Percentiles rank a stretch among this genome's conserved stretches.
Evolutionary conservation across 2,329 filamentous ascomycete species (phyloP).

Genomic region (Didymella segeticola): DNA sequence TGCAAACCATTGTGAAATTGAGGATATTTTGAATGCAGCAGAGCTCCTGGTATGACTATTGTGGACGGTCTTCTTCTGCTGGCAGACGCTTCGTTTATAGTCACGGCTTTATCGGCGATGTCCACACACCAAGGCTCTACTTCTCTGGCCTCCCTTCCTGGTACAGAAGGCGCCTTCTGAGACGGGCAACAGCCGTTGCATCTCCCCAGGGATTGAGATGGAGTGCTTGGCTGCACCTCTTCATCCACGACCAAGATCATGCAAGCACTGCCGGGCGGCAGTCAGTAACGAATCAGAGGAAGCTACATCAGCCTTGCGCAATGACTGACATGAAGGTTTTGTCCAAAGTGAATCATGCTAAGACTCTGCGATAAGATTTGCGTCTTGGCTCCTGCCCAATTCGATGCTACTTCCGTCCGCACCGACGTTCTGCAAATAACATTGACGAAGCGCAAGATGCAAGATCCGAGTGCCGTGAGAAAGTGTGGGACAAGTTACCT

Average conservation of each 20-base stretch:
- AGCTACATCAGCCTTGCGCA: not conserved
- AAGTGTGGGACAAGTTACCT: not conserved
- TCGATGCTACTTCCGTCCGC: slow-evolving; percentile 8
- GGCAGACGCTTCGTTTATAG: not conserved
- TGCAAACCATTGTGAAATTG: slow-evolving; percentile 5
- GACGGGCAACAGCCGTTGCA: slow-evolving; percentile 7
- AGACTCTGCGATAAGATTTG: slow-evolving; percentile 21
- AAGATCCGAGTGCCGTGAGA: too few species aligned
- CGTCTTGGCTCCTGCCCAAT: slow-evolving; percentile 19
- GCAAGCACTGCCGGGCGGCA: slow-evolving; percentile 14
- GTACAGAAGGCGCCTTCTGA: slow-evolving; percentile 12
- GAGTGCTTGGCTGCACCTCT: slow-evolving; percentile 6
- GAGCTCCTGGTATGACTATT: not conserved
- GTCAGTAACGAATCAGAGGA: slow-evolving; percentile 6
- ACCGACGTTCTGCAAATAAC: slow-evolving; percentile 7
- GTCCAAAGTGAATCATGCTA: slow-evolving; percentile 15
- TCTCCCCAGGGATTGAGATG: slow-evolving; percentile 7
- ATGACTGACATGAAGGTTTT: slow-evolving; percentile 3
- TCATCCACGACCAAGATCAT: not conserved
- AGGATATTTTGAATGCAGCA: not conserved
- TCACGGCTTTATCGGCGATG: not conserved
- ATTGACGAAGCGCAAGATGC: not conserved
- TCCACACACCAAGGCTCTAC: not conserved
- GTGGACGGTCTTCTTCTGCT: not conserved
- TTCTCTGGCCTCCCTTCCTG: not conserved